Evolutionary conservation across 176 grass and related monocot genomes (phyloP), one percentile per base, ranked within the genome.

Genomic region (Cenchrus purpureus): DNA sequence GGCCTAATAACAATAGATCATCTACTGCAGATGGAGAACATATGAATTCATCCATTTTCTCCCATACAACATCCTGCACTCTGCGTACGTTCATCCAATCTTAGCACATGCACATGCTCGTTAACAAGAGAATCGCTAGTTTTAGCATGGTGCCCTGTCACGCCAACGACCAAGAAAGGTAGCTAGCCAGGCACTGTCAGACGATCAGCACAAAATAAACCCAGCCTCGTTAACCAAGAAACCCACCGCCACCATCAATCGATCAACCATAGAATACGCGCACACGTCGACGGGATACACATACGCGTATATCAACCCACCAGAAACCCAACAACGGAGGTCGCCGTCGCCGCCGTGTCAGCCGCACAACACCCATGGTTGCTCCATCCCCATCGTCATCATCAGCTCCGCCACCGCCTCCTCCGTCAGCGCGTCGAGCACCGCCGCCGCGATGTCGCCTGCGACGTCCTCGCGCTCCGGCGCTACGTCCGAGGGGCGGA

Each of bases 391-490:
- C 68, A 7, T 82, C 55, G 4, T 15, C 59, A 62, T 3, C 17
- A 20, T 5, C n/a, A 62, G 57, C 74, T 88, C 86, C 74, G 29
- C 40, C 68, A 42, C 87, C 10, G 43, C 12, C 81, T 89, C 87
- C 81, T 79, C 87, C 81, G 52, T 67, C 76, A 89, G 75, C 2
- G 17, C 25, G 2, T 89, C 81, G 12, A 89, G 87, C 87, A 89
- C 68, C 1, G 81, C 59, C 0, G 60, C 76, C 9, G 81, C 87
- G 10, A 87, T 8, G 69, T 67, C 40, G 28, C 1, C 11, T 16
- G 46, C 74, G 62, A 87, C 73, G 19, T 81, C 54, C 40, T 20
- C 11, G 78, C 51, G 19, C 44, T 16, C 50, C 17, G 43, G 12
- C 65, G 12, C 11, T 16, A 68, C 37, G 60, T 46, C 50, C 4